Evolutionary conservation across 495 filamentous ascomycete genomes (phyloP).

Genomic region (Penicillium longicatenatum): DNA sequence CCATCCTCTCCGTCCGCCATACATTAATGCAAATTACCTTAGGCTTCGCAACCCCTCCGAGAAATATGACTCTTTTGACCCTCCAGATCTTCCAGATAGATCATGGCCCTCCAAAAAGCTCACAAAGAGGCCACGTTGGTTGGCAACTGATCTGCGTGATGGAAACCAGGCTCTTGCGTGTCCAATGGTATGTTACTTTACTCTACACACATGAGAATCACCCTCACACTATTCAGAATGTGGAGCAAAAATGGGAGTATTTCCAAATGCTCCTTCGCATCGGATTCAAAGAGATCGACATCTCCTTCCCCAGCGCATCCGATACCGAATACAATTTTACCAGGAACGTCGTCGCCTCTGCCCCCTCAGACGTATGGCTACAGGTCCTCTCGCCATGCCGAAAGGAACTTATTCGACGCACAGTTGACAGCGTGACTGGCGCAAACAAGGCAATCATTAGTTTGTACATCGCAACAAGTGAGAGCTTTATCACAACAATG

Average conservation of each 20-base stretch:
- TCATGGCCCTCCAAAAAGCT: constrained; percentile 5
- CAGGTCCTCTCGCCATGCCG: constrained; percentile 87
- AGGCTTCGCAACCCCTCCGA: constrained; percentile 12
- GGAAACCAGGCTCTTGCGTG: constrained; percentile 69
- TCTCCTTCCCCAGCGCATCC: constrained; percentile 84
- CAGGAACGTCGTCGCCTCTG: constrained; percentile 63
- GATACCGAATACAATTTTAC: constrained; percentile 91
- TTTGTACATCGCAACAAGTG: constrained; percentile 75
- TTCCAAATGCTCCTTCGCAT: constrained; percentile 83
- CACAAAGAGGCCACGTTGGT: constrained; percentile 59
- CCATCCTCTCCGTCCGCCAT: not conserved
- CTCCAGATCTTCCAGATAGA: constrained; percentile 8
- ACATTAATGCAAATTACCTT: not conserved
- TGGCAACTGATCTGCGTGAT: constrained; percentile 74
- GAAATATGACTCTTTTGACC: constrained; percentile 11
- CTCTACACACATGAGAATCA: not conserved
- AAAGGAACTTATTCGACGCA: constrained; percentile 77
- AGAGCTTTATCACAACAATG: not conserved
- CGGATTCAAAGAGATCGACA: constrained; percentile 91
- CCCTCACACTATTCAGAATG: not conserved
- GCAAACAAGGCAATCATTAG: constrained; percentile 83
- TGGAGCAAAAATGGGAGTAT: constrained; percentile 82
- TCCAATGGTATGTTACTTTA: constrained; percentile 73
- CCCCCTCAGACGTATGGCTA: constrained; percentile 84
- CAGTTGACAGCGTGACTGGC: constrained; percentile 78